Conservation (phyloP, 495 filamentous ascomycete genomes). For the Aspergillus indologenus region DNA sequence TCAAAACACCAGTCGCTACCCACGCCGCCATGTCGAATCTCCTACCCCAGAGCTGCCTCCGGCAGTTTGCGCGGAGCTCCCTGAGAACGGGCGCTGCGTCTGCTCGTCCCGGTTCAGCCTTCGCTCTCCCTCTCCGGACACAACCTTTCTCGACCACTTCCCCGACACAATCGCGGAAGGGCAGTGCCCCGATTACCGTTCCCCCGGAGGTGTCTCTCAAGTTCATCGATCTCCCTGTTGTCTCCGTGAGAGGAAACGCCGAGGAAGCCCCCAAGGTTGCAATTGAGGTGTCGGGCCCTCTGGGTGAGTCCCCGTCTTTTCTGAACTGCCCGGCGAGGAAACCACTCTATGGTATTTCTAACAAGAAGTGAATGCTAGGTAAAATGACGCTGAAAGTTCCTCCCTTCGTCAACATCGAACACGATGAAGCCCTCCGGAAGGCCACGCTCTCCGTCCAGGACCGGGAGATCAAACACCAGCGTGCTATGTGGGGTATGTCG, state of each 20-base stretch:
- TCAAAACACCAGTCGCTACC: slow-evolving; percentile 24
- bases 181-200: slow-evolving; percentile 73
- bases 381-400: slow-evolving; percentile 71
- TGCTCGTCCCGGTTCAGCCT: slow-evolving; percentile 71
- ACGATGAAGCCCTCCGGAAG: slow-evolving; percentile 57
- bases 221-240: slow-evolving; percentile 56
- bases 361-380: slow-evolving; percentile 38
- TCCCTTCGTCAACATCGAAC: slow-evolving; percentile 65
- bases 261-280: slow-evolving; percentile 54
- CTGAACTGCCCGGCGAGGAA: not conserved
- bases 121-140: slow-evolving; percentile 48
- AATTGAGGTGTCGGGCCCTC: slow-evolving; percentile 69
- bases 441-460: slow-evolving; percentile 66
- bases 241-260: slow-evolving; percentile 46
- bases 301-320: slow-evolving; percentile 49
- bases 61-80: slow-evolving; percentile 39
- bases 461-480: slow-evolving; percentile 62
- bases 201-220: slow-evolving; percentile 77
- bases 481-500: slow-evolving; percentile 98
- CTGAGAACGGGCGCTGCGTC: slow-evolving; percentile 48
- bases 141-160: slow-evolving; percentile 72
- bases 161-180: slow-evolving; percentile 71
- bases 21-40: slow-evolving; percentile 33
- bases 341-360: slow-evolving; percentile 1
- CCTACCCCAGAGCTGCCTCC: slow-evolving; percentile 40